Base-by-base conservation (phyloP, 805 yeast species). In the Sugiyamaella qingdaonensis region DNA sequence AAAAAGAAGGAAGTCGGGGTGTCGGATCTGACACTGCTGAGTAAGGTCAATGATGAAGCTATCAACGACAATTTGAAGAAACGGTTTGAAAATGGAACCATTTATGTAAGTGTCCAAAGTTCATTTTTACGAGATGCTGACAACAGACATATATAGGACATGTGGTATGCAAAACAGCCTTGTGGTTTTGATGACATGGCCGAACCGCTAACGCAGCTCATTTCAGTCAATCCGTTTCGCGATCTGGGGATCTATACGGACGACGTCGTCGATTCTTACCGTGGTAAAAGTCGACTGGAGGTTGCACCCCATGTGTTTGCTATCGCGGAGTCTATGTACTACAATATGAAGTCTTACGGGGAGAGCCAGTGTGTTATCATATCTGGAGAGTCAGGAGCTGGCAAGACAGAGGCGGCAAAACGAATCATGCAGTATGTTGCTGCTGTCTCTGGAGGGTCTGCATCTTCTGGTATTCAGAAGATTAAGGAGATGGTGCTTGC, bases 1-100 rank as follows among this genome's bases (percentile, higher is more conserved):
- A 90, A 90, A 73, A 88, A 88, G 78, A 88, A 90, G 68, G 98
- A 94, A 70, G 98, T 94, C n/a, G 99, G 99, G 50, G 97, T 94
- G 8, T 85, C 95, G 42, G 99, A 94, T 70, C 76, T 94, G 64
- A 94, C 99, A 0, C 73, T 94, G 50, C 76, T 94, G 56, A 85
- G 95, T 27, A 86, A 85, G 56, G 92, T 94, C 64, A 78, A 94
- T 44, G 97, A 94, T 68, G 95, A 89, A 54, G 78, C 96, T 41
- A 94, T 94, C 73, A 89, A 90, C 66, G 96, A 91, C 16, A 94
- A 94, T 69, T 74, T 94, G 60, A 81, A 88, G 65, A 88, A 89
- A 67, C 76, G 99, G 56, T 94, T 94, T 69, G 81, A 85, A 72
- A 90, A 90, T 65, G 94, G 88, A 24, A 78, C 90, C 32, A 94